A percentile compares a stretch with the other conserved stretches of the same genome.
Conservation (phyloP, 371 early-diverging fungal genomes). For the Mortierella sp. region DNA sequence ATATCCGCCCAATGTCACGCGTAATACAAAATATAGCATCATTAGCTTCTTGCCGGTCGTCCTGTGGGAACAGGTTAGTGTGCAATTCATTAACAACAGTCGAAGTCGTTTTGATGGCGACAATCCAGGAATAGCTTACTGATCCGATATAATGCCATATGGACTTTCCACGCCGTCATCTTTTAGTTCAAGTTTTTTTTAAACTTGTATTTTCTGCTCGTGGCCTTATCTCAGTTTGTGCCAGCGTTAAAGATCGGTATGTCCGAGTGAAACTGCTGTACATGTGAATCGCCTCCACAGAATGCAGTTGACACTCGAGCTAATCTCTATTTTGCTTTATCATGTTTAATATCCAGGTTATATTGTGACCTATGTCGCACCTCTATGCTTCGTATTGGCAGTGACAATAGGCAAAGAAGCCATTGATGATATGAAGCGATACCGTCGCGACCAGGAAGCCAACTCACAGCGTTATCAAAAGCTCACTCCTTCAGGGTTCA, state of each 20-base stretch:
- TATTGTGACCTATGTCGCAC: conserved; percentile 95
- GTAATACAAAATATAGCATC: conserved; percentile 97
- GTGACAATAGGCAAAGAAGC: conserved; percentile 98
- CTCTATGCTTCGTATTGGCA: conserved; percentile 93
- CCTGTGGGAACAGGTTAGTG: conserved; percentile 89
- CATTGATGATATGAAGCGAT: conserved; percentile 94
- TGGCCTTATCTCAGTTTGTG: conserved; percentile 95
- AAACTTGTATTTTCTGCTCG: conserved; percentile 97
- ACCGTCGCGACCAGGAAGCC: conserved; percentile 92
- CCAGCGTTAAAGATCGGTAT: conserved; percentile 88
- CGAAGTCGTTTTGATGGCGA: background rate
- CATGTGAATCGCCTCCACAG: background rate
- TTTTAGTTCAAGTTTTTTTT: conserved; percentile 95
- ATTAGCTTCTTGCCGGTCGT: conserved; percentile 93
- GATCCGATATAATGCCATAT: background rate
- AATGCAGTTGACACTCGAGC: background rate
- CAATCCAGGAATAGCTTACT: background rate
- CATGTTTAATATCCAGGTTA: conserved; percentile 74
- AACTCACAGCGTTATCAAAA: conserved; percentile 88
- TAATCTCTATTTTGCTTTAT: background rate
- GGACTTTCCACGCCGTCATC: background rate
- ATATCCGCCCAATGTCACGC: conserved; percentile 88
- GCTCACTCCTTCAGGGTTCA: conserved; percentile 51
- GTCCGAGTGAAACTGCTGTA: background rate
- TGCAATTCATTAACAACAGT: background rate